These are phyloP conservation scores for Thermochaetoides thermophila DNA, from an alignment of 495 filamentous ascomycete species.

Conservation along the genomic window DNA sequence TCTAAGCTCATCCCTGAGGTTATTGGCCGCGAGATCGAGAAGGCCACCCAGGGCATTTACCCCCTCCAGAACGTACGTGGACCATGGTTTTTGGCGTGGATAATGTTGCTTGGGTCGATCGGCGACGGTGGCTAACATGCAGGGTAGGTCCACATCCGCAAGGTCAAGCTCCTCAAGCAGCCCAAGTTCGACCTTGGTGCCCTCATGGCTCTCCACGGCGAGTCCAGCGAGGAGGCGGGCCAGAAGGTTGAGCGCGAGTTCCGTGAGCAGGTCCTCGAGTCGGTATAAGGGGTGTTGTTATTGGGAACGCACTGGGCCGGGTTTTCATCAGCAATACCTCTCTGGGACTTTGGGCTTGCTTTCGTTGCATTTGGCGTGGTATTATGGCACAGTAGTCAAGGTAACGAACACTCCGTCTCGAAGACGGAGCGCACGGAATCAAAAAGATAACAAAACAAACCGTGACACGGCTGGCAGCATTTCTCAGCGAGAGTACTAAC, in stretches of 20 bases:
- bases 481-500: slow-evolving; percentile 6
- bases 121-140: slow-evolving; percentile 9
- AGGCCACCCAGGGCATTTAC: slow-evolving; percentile 97
- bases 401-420: slow-evolving; percentile 26
- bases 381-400: slow-evolving; percentile 32
- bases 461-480: slow-evolving; percentile 14
- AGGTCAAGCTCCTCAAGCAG: slow-evolving; percentile 95
- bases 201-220: slow-evolving; percentile 87
- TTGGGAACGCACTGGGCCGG: slow-evolving; percentile 29
- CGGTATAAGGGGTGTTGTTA: slow-evolving; percentile 54
- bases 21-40: slow-evolving; percentile 98
- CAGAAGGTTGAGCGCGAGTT: slow-evolving; percentile 99
- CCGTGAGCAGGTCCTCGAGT: slow-evolving; percentile 90
- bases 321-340: slow-evolving; percentile 40
- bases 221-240: slow-evolving; percentile 89
- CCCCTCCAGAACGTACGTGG: slow-evolving; percentile 94
- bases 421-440: slow-evolving; percentile 22
- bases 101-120: neutral
- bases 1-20: slow-evolving; percentile 98
- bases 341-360: slow-evolving; percentile 29
- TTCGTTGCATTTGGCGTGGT: slow-evolving; percentile 45
- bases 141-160: slow-evolving; percentile 89
- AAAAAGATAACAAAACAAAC: slow-evolving; percentile 22
- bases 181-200: slow-evolving; percentile 98
- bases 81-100: neutral